Percentiles rank a stretch among this genome's conserved stretches.
Conservation (phyloP, 345 rosid genomes). For the Chamaenerion angustifolium region DNA sequence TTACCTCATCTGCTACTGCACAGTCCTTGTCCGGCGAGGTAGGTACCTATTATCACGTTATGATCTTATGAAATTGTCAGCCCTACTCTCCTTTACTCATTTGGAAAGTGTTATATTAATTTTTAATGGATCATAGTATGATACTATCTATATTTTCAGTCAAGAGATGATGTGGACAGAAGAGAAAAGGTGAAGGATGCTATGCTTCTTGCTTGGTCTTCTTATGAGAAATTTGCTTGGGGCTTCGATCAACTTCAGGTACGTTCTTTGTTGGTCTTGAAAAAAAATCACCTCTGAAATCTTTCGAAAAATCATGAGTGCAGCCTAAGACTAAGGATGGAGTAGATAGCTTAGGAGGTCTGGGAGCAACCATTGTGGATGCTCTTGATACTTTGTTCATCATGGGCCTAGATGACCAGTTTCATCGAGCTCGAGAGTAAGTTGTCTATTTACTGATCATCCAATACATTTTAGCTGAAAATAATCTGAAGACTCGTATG, state of each 20-base stretch:
- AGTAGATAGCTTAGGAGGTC: constrained; percentile 34
- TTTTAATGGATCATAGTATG: no score
- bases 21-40: not conserved
- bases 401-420: constrained; percentile 33
- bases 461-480: no score
- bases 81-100: no score
- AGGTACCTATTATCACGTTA: no score
- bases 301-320: not conserved
- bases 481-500: no score
- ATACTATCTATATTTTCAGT: no score
- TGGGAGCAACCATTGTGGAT: constrained; percentile 32
- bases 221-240: constrained; percentile 42
- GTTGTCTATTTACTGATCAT: not conserved
- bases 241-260: constrained; percentile 44
- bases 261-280: not conserved
- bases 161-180: constrained; percentile 7
- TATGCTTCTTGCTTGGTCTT: constrained; percentile 39
- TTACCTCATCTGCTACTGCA: not conserved
- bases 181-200: constrained; percentile 35
- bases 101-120: no score
- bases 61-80: no score
- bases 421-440: constrained; percentile 32
- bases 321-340: constrained; percentile 37
- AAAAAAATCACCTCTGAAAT: no score
- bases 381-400: constrained; percentile 33